Base-by-base conservation (phyloP, 2,329 filamentous ascomycete genomes). In the Laburnicola sp. region DNA sequence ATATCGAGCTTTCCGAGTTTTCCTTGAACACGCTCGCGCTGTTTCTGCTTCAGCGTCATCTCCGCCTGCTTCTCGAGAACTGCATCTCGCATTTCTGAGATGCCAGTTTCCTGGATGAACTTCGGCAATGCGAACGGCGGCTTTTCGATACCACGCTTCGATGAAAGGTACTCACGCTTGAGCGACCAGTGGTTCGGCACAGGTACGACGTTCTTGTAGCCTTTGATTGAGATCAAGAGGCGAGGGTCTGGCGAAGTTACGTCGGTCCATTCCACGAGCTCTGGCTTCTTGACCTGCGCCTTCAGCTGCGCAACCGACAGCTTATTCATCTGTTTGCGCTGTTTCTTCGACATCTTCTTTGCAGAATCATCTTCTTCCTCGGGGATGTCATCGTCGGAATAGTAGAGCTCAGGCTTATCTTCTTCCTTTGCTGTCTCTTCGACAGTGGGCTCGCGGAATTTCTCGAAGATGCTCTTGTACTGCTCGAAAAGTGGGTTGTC, bases 1-100 rank as follows among this genome's bases (percentile, higher is more conserved):
- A 99, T 97, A 72, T 99, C 94, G 44, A 99, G 81, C 73, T 94
- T 95, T 56, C 94, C 94, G 83, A 97, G 94, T 76, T 97, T 97
- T 26, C 91, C 91, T 57, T 91, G 87, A 9, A 99, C 94, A 39
- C 94, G 83, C 74, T 97, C 94, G 42, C 94, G 85, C 76, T 97
- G 92, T 74, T 96, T 97, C 72, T 97, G 92, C 75, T 97, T 97
- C 62, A 99, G 78, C 1, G 85, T 87, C 63, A 94, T 89, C 66
- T 96, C 87, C 45, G 92, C 91, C 72, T 97, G 91, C 74, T 99
- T 97, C 74, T 97, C 94, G 39, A 97, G 76, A 0, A 95, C 91
- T 2, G 94, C 93, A 70, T 97, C 94, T 60, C 94, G 87, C 94
- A 99, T 99, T 77, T 97, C 94, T 11, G 91, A 86, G 65, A 99